Percentiles rank a stretch among this genome's conserved stretches.
phyloP scores from a whole-genome alignment of 306 rosid genomes.

The Pterocarpus macrocarpus region DNA sequence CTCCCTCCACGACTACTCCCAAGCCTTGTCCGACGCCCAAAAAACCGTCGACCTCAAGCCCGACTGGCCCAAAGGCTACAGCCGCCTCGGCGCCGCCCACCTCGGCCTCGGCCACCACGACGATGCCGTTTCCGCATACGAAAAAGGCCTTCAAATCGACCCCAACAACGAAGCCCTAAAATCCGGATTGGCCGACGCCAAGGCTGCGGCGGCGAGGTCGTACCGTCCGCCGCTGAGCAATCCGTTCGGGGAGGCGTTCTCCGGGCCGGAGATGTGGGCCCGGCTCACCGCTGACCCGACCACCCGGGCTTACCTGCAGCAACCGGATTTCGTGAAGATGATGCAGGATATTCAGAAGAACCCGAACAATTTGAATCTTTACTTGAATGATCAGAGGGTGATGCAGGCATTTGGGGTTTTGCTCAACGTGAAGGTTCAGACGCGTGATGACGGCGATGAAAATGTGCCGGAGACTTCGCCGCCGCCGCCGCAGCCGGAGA shows the following conservation, averaged over 20 bases:
- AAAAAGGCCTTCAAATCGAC: slow-evolving; percentile 75
- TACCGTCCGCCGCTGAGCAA: slow-evolving; percentile 53
- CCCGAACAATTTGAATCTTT: slow-evolving; percentile 63
- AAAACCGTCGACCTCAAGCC: slow-evolving; percentile 86
- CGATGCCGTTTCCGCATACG: slow-evolving; percentile 74
- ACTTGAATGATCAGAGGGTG: slow-evolving; percentile 76
- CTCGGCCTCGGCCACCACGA: slow-evolving; percentile 60
- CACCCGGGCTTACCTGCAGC: slow-evolving; percentile 67
- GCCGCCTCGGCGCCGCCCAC: slow-evolving; percentile 87
- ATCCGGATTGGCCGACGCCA: slow-evolving; percentile 74
- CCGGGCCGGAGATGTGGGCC: slow-evolving; percentile 92
- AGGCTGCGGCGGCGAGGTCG: slow-evolving; percentile 61
- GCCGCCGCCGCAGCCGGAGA: slow-evolving; percentile 39
- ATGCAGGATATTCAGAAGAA: slow-evolving; percentile 89
- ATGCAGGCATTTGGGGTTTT: slow-evolving; percentile 87
- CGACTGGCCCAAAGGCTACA: slow-evolving; percentile 81
- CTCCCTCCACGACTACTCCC: slow-evolving; percentile 64
- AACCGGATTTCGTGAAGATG: slow-evolving; percentile 78
- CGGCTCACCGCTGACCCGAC: slow-evolving; percentile 79
- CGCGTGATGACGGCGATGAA: slow-evolving; percentile 41
- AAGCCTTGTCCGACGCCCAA: slow-evolving; percentile 74
- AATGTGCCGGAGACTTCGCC: slow-evolving; percentile 57
- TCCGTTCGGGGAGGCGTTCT: slow-evolving; percentile 73
- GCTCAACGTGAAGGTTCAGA: slow-evolving; percentile 70
- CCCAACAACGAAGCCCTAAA: slow-evolving; percentile 73